Conservation (phyloP, 257 asterid genomes). For the Ehretia macrophylla region DNA sequence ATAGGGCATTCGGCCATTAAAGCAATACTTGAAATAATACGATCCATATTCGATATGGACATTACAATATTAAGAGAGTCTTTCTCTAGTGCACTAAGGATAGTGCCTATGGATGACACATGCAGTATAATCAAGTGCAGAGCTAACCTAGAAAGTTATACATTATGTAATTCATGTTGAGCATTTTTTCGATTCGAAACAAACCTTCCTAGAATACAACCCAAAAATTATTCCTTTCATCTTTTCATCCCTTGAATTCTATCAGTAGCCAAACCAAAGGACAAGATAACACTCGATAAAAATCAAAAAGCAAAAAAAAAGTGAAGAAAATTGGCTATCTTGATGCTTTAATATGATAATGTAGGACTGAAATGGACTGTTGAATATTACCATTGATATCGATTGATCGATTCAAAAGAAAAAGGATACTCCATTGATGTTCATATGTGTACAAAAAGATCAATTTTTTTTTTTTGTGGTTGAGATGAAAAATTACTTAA, state of each 20-base stretch:
- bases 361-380: conserved; percentile 16
- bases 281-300: conserved; percentile 2
- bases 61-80: too few relatives aligned
- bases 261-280: conserved; percentile 13
- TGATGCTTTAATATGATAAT: conserved; percentile 22
- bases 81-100: too few relatives aligned
- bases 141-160: too few relatives aligned
- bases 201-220: too few relatives aligned
- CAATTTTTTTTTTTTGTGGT: conserved; percentile 27
- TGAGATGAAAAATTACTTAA: conserved; percentile 22
- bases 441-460: conserved; percentile 1
- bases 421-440: conserved; percentile 4
- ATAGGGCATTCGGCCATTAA: too few relatives aligned
- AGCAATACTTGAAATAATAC: too few relatives aligned
- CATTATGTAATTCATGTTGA: too few relatives aligned
- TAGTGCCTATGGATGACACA: too few relatives aligned
- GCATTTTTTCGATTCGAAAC: too few relatives aligned
- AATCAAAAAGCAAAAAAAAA: conserved; percentile 8
- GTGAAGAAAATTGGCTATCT: conserved; percentile 6
- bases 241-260: not conserved
- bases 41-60: too few relatives aligned
- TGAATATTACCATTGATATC: conserved; percentile 21
- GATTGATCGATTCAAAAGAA: conserved; percentile 24
- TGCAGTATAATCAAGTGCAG: too few relatives aligned
- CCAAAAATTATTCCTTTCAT: too few relatives aligned